Conservation (phyloP, 2,329 filamentous ascomycete species). For the Escovopsis sp. region DNA sequence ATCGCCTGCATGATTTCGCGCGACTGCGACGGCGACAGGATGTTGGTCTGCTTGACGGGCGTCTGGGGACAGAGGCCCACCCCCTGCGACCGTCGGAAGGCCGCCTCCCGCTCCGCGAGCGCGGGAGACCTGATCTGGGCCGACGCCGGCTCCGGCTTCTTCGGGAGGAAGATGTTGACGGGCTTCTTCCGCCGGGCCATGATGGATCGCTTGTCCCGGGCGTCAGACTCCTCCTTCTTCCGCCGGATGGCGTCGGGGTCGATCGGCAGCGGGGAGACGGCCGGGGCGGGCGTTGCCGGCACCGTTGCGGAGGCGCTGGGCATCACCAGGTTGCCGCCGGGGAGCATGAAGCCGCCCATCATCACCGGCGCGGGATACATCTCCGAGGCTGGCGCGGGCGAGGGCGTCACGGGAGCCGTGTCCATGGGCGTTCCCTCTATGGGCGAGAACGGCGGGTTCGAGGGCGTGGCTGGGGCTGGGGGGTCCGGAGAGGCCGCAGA, state of each 20-base stretch:
- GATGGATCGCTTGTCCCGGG: constrained; percentile 4
- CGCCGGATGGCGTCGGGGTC: constrained; percentile 2
- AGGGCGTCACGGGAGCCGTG: too few relatives aligned
- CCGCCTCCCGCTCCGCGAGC: constrained; percentile 3
- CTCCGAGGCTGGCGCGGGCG: too few relatives aligned
- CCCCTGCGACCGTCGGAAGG: constrained; percentile 3
- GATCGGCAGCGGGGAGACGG: background rate
- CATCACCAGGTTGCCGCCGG: constrained; percentile 4
- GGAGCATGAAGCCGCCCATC: constrained; percentile 6
- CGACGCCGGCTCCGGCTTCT: constrained; percentile 3
- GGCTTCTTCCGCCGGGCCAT: constrained; percentile 5
- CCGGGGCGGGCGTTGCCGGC: constrained; percentile 2
- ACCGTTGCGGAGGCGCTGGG: constrained; percentile 2
- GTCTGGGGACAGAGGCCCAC: constrained; percentile 1
- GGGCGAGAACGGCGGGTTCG: too few relatives aligned
- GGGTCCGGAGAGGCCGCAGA: too few relatives aligned
- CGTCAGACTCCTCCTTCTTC: constrained; percentile 4
- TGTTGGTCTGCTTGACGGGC: background rate
- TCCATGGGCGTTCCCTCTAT: too few relatives aligned
- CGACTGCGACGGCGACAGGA: background rate
- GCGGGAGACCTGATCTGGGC: constrained; percentile 4
- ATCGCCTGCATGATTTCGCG: background rate
- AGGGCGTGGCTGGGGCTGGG: too few relatives aligned
- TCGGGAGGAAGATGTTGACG: constrained; percentile 4
- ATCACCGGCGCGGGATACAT: constrained; percentile 1